Conservation (phyloP, 306 rosid genomes). For the Ammopiptanthus mongolicus region DNA sequence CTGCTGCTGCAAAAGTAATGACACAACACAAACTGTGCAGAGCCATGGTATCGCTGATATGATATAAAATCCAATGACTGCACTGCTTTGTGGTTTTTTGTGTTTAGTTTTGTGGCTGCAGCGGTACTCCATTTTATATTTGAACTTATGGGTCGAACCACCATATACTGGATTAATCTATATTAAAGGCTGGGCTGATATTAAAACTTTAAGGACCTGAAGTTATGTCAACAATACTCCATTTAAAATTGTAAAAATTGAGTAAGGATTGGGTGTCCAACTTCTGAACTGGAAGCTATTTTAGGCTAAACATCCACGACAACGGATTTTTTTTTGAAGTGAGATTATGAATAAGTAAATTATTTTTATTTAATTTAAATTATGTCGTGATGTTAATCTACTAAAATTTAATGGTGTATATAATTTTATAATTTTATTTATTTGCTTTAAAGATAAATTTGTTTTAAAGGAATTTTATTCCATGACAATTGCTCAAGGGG, state of each 20-base stretch:
- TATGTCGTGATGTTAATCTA: too few species aligned
- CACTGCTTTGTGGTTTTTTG: not conserved
- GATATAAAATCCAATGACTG: not conserved
- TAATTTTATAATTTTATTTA: too few species aligned
- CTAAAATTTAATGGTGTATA: too few species aligned
- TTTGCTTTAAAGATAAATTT: too few species aligned
- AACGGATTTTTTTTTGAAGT: too few species aligned
- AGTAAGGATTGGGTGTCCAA: not conserved
- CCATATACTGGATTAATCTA: not conserved
- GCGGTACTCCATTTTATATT: not conserved
- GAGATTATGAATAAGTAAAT: too few species aligned
- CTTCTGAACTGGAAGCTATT: not conserved
- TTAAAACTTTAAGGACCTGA: too few species aligned
- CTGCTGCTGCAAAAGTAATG: not conserved
- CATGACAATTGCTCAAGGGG: too few species aligned
- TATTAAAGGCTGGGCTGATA: not conserved
- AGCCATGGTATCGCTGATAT: not conserved
- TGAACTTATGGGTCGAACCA: not conserved
- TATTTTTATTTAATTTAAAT: too few species aligned
- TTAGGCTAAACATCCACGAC: not conserved
- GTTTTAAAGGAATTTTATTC: too few species aligned
- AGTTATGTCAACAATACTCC: not conserved
- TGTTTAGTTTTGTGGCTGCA: not conserved
- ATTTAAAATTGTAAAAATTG: not conserved
- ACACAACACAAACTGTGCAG: not conserved